Conservation (phyloP, 2,329 filamentous ascomycete species). For the Hortaea sp. region DNA sequence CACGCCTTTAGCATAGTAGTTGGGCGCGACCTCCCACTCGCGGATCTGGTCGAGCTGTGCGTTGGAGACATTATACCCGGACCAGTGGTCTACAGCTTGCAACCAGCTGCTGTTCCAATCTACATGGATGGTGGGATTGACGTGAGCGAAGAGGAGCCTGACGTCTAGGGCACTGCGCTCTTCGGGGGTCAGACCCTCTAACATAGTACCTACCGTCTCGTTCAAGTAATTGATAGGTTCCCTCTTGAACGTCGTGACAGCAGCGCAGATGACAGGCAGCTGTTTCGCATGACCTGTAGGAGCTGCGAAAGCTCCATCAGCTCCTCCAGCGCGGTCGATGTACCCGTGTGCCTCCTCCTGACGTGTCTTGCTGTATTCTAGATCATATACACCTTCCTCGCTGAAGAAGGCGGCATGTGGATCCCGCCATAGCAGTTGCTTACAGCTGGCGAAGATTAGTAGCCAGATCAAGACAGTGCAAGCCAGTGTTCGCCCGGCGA, state of each 20-base stretch:
- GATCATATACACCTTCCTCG: slow-evolving; percentile 8
- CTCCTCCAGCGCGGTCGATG: background rate
- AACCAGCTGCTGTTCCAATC: slow-evolving; percentile 12
- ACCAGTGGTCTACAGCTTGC: slow-evolving; percentile 3
- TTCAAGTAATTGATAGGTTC: slow-evolving; percentile 4
- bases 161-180: slow-evolving; percentile 13
- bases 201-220: slow-evolving; percentile 9
- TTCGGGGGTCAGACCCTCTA: slow-evolving; percentile 12
- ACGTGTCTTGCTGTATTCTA: slow-evolving; percentile 5
- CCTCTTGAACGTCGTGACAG: slow-evolving; percentile 6
- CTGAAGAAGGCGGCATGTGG: slow-evolving; percentile 10
- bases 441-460: slow-evolving; percentile 4
- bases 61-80: slow-evolving; percentile 7
- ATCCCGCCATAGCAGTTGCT: slow-evolving; percentile 7
- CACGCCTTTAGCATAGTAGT: slow-evolving; percentile 25
- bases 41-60: slow-evolving; percentile 12
- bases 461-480: background rate
- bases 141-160: slow-evolving; percentile 12
- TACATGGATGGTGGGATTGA: slow-evolving; percentile 8
- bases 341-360: slow-evolving; percentile 3
- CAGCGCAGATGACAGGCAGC: slow-evolving; percentile 8
- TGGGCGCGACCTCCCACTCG: slow-evolving; percentile 15
- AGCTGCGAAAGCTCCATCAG: background rate
- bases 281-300: background rate
- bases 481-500: background rate